Evolutionary conservation across 2,329 filamentous ascomycete species (phyloP).

Genomic region (Verticillium albo-atrum): DNA sequence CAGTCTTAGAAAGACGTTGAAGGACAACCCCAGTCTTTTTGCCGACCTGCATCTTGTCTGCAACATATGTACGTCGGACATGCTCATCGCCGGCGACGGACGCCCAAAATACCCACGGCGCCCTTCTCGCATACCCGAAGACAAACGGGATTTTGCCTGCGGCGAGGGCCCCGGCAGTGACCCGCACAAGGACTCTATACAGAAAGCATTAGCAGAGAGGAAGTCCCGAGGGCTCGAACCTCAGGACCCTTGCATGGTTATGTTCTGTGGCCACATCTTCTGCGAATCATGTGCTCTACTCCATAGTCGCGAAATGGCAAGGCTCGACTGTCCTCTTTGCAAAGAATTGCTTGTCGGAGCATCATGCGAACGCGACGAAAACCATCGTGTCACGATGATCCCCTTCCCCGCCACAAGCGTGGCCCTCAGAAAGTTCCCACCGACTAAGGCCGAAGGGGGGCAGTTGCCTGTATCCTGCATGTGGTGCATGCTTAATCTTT

Average conservation of each 20-base stretch:
- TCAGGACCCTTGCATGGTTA: not conserved
- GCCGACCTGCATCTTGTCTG: not conserved
- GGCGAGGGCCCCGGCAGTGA: not conserved
- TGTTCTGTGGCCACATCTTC: not conserved
- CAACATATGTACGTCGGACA: not conserved
- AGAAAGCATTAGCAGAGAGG: not conserved
- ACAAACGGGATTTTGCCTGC: not conserved
- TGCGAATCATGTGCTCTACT: not conserved
- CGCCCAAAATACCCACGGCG: not conserved
- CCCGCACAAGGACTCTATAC: not conserved
- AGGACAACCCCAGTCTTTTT: not conserved
- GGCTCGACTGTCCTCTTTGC: not conserved
- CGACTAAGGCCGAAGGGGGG: not conserved
- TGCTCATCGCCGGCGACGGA: not conserved
- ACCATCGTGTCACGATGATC: not conserved
- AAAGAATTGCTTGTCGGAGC: not conserved
- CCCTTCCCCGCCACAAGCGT: not conserved
- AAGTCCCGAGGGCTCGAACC: not conserved
- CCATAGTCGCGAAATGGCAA: not conserved
- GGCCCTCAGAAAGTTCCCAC: not conserved
- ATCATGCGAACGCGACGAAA: not conserved
- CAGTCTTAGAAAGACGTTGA: not conserved
- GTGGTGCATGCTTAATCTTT: not conserved
- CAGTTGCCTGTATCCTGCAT: not conserved
- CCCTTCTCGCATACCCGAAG: not conserved